Conservation (phyloP, 805 yeast species). For the Wickerhamiella alocasiicola region DNA sequence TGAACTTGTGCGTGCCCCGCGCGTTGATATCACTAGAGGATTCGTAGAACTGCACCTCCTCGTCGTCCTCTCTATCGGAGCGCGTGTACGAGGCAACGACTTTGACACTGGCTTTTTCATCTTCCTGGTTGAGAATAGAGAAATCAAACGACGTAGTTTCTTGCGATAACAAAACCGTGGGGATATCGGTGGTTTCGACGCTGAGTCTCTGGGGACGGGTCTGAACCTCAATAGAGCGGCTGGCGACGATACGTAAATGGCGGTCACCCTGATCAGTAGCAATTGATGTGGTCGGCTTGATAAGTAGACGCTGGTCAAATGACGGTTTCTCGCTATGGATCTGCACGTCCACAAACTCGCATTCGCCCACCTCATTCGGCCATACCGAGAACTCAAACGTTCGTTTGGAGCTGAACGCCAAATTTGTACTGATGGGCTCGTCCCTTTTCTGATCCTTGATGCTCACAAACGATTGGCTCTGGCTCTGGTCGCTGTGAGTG, state of each 20-base stretch:
- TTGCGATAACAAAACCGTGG: slow-evolving; percentile 13
- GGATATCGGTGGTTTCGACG: slow-evolving; percentile 2
- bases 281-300: slow-evolving; percentile 1
- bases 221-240: slow-evolving; percentile 7
- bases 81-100: slow-evolving; percentile 4
- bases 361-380: slow-evolving; percentile 23
- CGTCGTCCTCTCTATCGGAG: not conserved
- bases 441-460: too few species aligned
- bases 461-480: not conserved
- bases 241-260: slow-evolving; percentile 1
- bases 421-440: not conserved
- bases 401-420: not conserved
- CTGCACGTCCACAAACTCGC: slow-evolving; percentile 16
- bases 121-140: slow-evolving; percentile 21
- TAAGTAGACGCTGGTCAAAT: slow-evolving; percentile 14
- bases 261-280: not conserved
- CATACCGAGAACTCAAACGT: slow-evolving; percentile 23
- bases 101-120: slow-evolving; percentile 19
- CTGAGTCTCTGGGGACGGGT: slow-evolving; percentile 25
- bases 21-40: not conserved
- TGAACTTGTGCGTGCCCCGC: not conserved
- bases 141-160: slow-evolving; percentile 19
- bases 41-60: not conserved
- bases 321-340: slow-evolving; percentile 9
- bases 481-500: not conserved